Evolutionary conservation across 306 rosid genomes (phyloP).

Genomic region (Lotus japonicus): DNA sequence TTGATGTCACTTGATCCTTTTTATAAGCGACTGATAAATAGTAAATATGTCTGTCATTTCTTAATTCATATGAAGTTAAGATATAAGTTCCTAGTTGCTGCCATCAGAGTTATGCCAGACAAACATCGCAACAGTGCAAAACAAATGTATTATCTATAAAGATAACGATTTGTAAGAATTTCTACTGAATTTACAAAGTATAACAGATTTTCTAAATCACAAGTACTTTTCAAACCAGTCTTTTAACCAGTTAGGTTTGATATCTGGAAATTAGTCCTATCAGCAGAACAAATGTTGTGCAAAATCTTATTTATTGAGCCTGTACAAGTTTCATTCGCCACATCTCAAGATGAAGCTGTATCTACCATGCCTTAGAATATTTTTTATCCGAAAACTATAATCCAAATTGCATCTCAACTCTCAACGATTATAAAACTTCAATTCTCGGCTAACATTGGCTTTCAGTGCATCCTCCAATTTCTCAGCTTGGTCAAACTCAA

Average conservation of each 20-base stretch:
- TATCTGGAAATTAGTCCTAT: conserved; percentile 6
- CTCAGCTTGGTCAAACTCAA: conserved; percentile 72
- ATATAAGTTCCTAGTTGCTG: background rate
- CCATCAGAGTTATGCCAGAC: background rate
- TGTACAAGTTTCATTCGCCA: conserved; percentile 3
- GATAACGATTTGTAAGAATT: background rate
- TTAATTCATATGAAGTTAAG: background rate
- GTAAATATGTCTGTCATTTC: background rate
- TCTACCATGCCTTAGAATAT: conserved; percentile 12
- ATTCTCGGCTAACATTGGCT: conserved; percentile 66
- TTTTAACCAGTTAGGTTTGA: background rate
- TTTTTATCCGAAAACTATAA: background rate
- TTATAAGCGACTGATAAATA: background rate
- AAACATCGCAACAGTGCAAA: background rate
- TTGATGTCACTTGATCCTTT: no score
- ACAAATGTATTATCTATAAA: background rate
- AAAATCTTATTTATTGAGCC: conserved; percentile 7
- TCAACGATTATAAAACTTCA: conserved; percentile 57
- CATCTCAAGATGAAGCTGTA: conserved; percentile 11
- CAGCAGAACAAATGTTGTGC: background rate
- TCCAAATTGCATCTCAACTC: conserved; percentile 14
- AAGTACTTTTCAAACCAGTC: background rate
- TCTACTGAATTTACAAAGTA: conserved; percentile 6
- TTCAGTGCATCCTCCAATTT: conserved; percentile 82
- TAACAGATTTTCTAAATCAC: background rate